These are phyloP conservation scores for Cryptosporidium tyzzeri DNA, from an alignment of 169 alveolate species.

Conservation along the genomic window DNA sequence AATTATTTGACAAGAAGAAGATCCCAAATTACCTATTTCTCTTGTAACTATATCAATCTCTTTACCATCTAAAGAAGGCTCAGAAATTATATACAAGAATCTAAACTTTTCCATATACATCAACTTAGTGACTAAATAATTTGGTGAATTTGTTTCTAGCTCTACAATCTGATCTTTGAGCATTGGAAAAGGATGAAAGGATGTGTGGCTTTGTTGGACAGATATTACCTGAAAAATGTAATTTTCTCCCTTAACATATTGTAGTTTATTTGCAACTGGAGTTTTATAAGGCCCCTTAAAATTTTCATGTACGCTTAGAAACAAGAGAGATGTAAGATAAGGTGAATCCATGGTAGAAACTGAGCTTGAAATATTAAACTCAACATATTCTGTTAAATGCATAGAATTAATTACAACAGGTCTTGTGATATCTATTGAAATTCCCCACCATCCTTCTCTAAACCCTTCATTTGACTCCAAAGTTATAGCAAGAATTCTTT, in stretches of 20 bases:
- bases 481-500: not conserved
- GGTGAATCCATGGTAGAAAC: conserved; percentile 36
- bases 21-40: conserved; percentile 36
- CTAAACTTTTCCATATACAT: conserved; percentile 40
- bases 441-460: conserved; percentile 70
- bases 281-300: conserved; percentile 49
- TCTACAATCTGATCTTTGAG: conserved; percentile 29
- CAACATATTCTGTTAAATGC: conserved; percentile 22
- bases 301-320: conserved; percentile 38
- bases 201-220: conserved; percentile 51
- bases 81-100: conserved; percentile 34
- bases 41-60: conserved; percentile 23
- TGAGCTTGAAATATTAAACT: conserved; percentile 36
- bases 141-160: conserved; percentile 53
- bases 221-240: conserved; percentile 23
- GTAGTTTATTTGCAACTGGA: conserved; percentile 25
- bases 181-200: conserved; percentile 72
- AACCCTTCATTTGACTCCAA: conserved; percentile 54
- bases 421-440: conserved; percentile 28
- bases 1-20: conserved; percentile 25
- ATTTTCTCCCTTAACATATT: not conserved
- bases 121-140: conserved; percentile 16
- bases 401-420: conserved; percentile 12
- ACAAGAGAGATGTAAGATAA: conserved; percentile 47
- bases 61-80: conserved; percentile 11